phyloP scores from a whole-genome alignment of 2,329 filamentous ascomycete genomes.

The Talaromyces sp. region DNA sequence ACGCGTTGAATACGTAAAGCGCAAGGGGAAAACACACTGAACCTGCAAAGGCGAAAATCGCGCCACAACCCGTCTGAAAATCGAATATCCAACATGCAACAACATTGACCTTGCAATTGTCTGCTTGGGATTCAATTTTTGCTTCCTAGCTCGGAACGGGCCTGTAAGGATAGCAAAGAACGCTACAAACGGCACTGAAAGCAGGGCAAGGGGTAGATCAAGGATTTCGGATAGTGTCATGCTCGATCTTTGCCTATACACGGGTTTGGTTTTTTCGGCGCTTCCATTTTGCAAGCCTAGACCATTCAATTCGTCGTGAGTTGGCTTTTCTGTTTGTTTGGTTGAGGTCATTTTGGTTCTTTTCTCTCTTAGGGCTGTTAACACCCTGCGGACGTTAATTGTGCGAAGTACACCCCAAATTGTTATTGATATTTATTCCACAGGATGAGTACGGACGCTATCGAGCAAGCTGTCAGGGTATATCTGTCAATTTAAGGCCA shows the following conservation, averaged over 20 bases:
- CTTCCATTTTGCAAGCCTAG: neutral
- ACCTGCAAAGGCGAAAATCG: conserved; percentile 31
- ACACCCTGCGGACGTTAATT: no score
- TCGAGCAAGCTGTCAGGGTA: neutral
- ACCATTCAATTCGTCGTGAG: neutral
- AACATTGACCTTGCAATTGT: conserved; percentile 27
- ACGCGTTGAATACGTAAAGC: neutral
- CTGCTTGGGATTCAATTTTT: conserved; percentile 15
- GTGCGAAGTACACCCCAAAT: no score
- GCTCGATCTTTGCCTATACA: conserved; percentile 11
- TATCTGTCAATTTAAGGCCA: neutral
- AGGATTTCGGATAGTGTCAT: conserved; percentile 13
- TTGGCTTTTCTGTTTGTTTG: neutral
- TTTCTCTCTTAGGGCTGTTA: neutral
- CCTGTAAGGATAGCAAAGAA: conserved; percentile 15
- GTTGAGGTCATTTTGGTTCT: neutral
- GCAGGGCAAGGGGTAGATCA: conserved; percentile 10
- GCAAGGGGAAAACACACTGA: conserved; percentile 25
- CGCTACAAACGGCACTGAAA: conserved; percentile 12
- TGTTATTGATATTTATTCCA: no score
- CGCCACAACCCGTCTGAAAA: conserved; percentile 31
- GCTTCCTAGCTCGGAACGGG: conserved; percentile 16
- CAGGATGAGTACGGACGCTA: neutral
- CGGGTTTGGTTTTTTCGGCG: neutral
- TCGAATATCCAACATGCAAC: conserved; percentile 36